Evolutionary conservation across 192 early-diverging fungal species (phyloP), one percentile per base, ranked within the genome.

Genomic region (Podila horticola): DNA sequence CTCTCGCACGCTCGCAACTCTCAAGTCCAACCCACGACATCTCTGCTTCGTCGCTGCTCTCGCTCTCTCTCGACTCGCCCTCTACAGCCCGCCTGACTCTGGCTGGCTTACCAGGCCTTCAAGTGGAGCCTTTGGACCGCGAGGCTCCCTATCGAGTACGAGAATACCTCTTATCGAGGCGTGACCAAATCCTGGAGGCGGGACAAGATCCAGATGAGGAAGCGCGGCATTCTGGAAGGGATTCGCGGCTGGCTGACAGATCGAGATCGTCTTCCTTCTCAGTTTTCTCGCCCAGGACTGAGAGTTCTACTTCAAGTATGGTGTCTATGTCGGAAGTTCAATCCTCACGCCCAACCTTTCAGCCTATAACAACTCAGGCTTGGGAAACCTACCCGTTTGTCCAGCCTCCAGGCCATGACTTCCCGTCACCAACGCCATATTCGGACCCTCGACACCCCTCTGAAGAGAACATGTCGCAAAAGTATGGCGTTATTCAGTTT

Each of bases 51-150:
- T 73, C 76, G 3, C 34, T 79, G 11, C 33, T 68, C 41, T 30
- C 66, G 2, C 59, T 81, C 5, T 69, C 77, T 8, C 58, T 81
- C 3, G 71, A 73, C n/a, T 81, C 77, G 19, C 76, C 76, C 1
- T 55, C 69, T 20, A 26, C 34, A 13, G 17, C 19, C 9, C 62
- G 58, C 13, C 10, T 61, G 8, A 6, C 38, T 26, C 19, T 13
- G 5, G 26, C 33, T 22, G 34, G 30, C 38, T 36, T 33, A 22
- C 20, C 24, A 17, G 24, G 24, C 22, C n/a, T 55, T 55, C 52
- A 24, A n/a, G 24, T 10, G 8, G 52, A 55, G 17, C 52, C 52
- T 55, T 26, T 55, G 20, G 52, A 55, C 17, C 52, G 52, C n/a
- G n/a, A 55, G 4, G 24, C 52, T 24, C 52, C 52, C n/a, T 55